Base-by-base conservation (phyloP, 2,329 filamentous ascomycete species). In the Beauveria caledonica region DNA sequence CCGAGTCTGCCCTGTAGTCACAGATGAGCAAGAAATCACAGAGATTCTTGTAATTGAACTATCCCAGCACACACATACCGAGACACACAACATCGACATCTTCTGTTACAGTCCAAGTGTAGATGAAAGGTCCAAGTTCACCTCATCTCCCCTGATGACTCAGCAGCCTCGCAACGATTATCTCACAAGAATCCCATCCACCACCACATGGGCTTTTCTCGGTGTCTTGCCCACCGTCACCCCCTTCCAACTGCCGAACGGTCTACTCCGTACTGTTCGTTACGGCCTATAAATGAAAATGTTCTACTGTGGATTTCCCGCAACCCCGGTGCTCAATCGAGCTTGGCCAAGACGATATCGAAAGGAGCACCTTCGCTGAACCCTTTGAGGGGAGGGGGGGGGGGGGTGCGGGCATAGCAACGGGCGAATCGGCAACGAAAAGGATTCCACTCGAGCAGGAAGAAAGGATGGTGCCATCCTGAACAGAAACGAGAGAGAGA, bases 361-460 rank as follows among this genome's bases (percentile, higher is more conserved):
- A n/a, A 36, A 42, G 1, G 3, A 10, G 29, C 29, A n/a, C 17
- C 21, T 33, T 33, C 1, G 29, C 51, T 19, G 40, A 45, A 39
- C 42, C 27, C 19, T 19, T 11, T 5, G 29, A 23, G 21, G 36
- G 15, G 36, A n/a, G 8, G 45, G 23, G 36, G 15, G 36, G 10
- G 8, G 45, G 23, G 40, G 40, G 40, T 10, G 40, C 52, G 40
- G n/a, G 17, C 40, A 45, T 55, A 55, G 51, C n/a, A 50, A 58
- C 56, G 56, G 56, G 46, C 51, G 56, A 50, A 51, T 42, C 56
- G 56, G 56, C 56, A 58, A 40, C 29, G 46, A 46, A 48, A 44
- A 58, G 56, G 46, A 58, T 51, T 36, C 23, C 10, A 40, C 29
- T 6, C 15, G 19, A 19, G 19, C 17, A 13, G 36, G 11, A 19